Base-by-base conservation (phyloP, 2,329 filamentous ascomycete species). In the Trichoderma gracile region DNA sequence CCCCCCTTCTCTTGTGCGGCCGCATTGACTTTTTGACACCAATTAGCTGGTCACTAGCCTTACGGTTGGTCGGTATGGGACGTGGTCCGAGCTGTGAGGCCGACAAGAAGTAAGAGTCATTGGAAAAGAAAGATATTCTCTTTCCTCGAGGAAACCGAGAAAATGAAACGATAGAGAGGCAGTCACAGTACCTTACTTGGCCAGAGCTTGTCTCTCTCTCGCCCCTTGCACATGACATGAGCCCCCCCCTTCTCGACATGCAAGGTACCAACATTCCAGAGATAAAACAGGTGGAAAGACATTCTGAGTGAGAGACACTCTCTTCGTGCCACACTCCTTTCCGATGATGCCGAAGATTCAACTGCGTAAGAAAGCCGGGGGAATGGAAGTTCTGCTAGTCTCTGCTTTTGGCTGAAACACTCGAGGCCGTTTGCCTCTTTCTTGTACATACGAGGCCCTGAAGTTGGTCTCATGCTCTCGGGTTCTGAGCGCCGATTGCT, bases 371-470 rank as follows among this genome's bases (percentile, higher is more conserved):
- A 30, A 40, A 59, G 56, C 45, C 14, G 46, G 49, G 46, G 46
- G 57, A 60, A 60, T 60, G 57, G 46, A 21, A 46, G 43, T 60
- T 52, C 57, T 60, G 21, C 57, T 60, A 60, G 57, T 43, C 21
- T 50, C 10, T 30, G 47, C 43, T 46, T 23, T n/a, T 15, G 30
- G 19, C 30, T 59, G 56, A 49, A 40, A 59, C 43, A 49, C 8
- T 33, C 42, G 21, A 25, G 12, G 23, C 30, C 30, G 19, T 33
- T 33, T 10, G 8, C 30, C 30, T 33, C 30, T n/a, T 33, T 9
- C 30, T 33, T 33, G 8, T 12, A 33, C 10, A 14, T 14, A 14
- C 10, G 9, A 10, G 30, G 33, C 38, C 57, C 33, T 60, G 33
- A 17, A 23, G 23, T 33, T 17, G 7, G 46, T 60, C 57, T 60